Conservation (phyloP, 2,329 filamentous ascomycete genomes). For the Fusarium multiceps region DNA sequence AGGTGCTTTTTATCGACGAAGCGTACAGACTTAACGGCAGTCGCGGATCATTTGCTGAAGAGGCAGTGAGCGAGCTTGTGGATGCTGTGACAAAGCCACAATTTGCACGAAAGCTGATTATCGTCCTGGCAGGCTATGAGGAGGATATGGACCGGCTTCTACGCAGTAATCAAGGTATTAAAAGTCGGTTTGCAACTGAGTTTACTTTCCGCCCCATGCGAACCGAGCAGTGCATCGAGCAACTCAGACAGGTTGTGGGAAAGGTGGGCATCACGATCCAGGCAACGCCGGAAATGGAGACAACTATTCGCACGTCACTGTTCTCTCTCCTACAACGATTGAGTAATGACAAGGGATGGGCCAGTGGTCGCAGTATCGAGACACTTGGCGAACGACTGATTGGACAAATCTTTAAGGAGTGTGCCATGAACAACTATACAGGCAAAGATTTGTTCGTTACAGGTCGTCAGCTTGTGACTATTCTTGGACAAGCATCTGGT, state of each 20-base stretch:
- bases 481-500: conserved; percentile 46
- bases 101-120: conserved; percentile 69
- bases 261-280: conserved; percentile 48
- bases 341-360: conserved; percentile 63
- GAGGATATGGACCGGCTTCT: conserved; percentile 72
- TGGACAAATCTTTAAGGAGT: conserved; percentile 52
- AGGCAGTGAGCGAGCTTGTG: conserved; percentile 64
- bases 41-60: conserved; percentile 66
- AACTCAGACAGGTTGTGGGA: conserved; percentile 55
- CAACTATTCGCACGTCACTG: conserved; percentile 43
- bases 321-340: conserved; percentile 56
- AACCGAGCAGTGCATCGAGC: conserved; percentile 57
- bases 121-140: conserved; percentile 76
- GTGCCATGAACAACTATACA: conserved; percentile 48
- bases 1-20: conserved; percentile 77
- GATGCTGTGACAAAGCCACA: conserved; percentile 64
- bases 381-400: conserved; percentile 65
- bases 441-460: conserved; percentile 44
- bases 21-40: conserved; percentile 69
- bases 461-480: conserved; percentile 47
- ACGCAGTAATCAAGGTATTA: conserved; percentile 69
- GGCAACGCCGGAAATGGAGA: conserved; percentile 40
- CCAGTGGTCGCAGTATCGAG: conserved; percentile 70
- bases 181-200: conserved; percentile 71
- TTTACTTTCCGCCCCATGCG: conserved; percentile 65